A percentile compares a stretch with the other conserved stretches of the same genome.
These are phyloP conservation scores for Agroathelia rolfsii DNA, from an alignment of 1,284 basidiomycete species.

Conservation along the genomic window DNA sequence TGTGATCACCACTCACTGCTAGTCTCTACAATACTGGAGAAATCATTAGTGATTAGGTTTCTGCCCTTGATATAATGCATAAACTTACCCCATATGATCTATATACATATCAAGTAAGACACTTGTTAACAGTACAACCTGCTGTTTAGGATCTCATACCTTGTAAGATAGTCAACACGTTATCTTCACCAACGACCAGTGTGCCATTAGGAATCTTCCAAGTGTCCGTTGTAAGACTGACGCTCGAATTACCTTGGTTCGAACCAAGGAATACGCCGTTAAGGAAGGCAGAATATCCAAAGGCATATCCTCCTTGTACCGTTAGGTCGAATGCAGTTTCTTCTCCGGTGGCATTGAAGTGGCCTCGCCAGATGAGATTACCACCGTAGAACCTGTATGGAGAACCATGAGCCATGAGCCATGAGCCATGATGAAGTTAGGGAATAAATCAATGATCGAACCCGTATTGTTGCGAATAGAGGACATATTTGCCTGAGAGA, in stretches of 20 bases:
- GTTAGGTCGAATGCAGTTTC: conserved; percentile 34
- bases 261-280: conserved; percentile 43
- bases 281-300: conserved; percentile 41
- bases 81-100: conserved; percentile 37
- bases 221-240: conserved; percentile 30
- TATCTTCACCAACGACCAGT: conserved; percentile 28
- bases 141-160: conserved; percentile 28
- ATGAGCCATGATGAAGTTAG: not conserved
- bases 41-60: conserved; percentile 2
- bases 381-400: conserved; percentile 33
- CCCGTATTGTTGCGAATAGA: conserved; percentile 45
- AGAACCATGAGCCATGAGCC: conserved; percentile 3
- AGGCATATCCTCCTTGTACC: conserved; percentile 38
- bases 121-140: no score
- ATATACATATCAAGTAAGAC: no score
- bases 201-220: conserved; percentile 28
- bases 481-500: conserved; percentile 29
- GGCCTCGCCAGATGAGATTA: conserved; percentile 41
- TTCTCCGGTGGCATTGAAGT: conserved; percentile 33
- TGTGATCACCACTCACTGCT: conserved; percentile 25
- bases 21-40: conserved; percentile 32
- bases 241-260: conserved; percentile 30
- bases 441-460: conserved; percentile 12
- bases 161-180: conserved; percentile 39
- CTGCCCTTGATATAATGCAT: conserved; percentile 3